Evolutionary conservation across 768 basidiomycete genomes (phyloP).

Genomic region (Amanita thiersii): DNA sequence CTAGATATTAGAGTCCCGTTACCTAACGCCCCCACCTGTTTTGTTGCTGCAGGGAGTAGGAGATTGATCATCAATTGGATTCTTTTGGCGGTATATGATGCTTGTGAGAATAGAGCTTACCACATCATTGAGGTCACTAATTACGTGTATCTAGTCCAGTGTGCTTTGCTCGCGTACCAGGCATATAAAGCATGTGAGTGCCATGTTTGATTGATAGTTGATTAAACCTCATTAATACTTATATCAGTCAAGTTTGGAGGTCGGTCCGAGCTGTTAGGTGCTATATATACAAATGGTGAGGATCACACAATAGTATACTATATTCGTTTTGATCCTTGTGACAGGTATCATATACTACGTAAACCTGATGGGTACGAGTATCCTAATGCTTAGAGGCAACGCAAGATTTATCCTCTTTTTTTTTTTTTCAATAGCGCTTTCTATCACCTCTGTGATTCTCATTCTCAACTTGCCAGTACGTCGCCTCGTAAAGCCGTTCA

Average conservation of each 20-base stretch:
- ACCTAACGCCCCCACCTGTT: not conserved
- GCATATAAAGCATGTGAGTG: not conserved
- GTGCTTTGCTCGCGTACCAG: not conserved
- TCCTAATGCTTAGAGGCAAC: not conserved
- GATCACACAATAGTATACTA: not conserved
- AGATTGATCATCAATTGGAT: not conserved
- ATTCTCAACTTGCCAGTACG: not conserved
- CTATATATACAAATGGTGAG: not conserved
- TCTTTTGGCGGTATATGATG: not conserved
- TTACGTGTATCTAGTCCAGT: not conserved
- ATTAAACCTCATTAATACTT: not conserved
- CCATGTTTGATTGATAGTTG: not conserved
- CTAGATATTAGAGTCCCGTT: not conserved
- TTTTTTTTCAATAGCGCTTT: not conserved
- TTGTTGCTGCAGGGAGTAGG: not conserved
- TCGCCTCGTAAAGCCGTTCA: too few species aligned
- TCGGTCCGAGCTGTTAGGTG: not conserved
- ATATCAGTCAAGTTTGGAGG: not conserved
- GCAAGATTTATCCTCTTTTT: too few species aligned
- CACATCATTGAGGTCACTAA: not conserved
- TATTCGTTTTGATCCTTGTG: not conserved
- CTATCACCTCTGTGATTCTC: not conserved
- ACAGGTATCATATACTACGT: not conserved
- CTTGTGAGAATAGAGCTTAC: not conserved
- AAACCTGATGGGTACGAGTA: not conserved